A percentile compares a stretch with the other conserved stretches of the same genome.
These are phyloP conservation scores for Lachancea quebecensis DNA, from an alignment of 805 yeast genomes.

Conservation along the genomic window DNA sequence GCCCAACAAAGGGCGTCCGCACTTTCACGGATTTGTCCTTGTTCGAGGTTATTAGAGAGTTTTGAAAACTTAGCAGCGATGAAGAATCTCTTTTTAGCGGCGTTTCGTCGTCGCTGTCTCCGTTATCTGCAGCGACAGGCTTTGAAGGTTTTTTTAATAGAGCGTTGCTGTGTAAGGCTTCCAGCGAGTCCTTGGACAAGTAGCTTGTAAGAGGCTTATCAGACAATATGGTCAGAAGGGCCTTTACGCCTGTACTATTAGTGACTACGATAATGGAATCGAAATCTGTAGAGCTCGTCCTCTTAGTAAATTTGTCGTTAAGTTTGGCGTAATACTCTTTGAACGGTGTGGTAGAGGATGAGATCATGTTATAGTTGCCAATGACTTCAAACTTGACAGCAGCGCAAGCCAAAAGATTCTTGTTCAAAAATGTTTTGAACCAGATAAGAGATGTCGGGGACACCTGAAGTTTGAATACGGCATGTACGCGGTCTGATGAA, in stretches of 20 bases:
- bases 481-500: constrained; percentile 7
- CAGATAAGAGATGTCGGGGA: constrained; percentile 28
- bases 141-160: constrained; percentile 11
- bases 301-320: constrained; percentile 19
- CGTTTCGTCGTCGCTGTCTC: constrained; percentile 15
- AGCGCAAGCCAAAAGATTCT: constrained; percentile 12
- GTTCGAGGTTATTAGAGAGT: constrained; percentile 27
- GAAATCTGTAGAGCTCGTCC: constrained; percentile 4
- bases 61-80: constrained; percentile 26
- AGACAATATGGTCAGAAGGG: constrained; percentile 29
- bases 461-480: constrained; percentile 22
- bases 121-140: background rate
- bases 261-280: constrained; percentile 28
- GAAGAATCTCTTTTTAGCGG: constrained; percentile 27
- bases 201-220: constrained; percentile 29
- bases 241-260: constrained; percentile 31
- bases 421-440: constrained; percentile 26
- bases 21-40: constrained; percentile 30
- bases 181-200: constrained; percentile 26
- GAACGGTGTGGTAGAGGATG: constrained; percentile 25
- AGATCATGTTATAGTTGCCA: constrained; percentile 11
- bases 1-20: constrained; percentile 16
- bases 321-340: constrained; percentile 28
- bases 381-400: constrained; percentile 19
- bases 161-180: constrained; percentile 18